Evolutionary conservation across 768 basidiomycete species (phyloP).

Genomic region (Mycena sanguinolenta): DNA sequence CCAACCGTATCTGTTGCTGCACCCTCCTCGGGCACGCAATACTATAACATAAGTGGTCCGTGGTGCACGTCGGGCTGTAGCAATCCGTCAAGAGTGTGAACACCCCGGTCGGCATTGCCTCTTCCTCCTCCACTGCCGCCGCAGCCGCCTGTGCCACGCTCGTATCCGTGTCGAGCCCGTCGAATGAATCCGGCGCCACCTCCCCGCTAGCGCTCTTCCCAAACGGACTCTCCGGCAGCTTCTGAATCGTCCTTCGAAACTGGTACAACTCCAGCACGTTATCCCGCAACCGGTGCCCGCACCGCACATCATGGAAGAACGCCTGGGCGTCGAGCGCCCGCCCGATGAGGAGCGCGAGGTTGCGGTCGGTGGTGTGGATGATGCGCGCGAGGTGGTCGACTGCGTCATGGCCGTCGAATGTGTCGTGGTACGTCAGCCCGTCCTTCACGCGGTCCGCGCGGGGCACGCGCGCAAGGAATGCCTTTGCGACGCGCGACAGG

Average conservation of each 20-base stretch:
- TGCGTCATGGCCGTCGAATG: conserved; percentile 97
- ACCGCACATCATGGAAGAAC: conserved; percentile 99
- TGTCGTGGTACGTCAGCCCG: conserved; percentile 94
- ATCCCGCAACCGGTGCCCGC: conserved; percentile 95
- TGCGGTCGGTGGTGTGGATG: conserved; percentile 98
- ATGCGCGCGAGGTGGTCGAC: conserved; percentile 98
- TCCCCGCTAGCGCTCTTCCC: conserved; percentile 89
- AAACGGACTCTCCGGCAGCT: conserved; percentile 86
- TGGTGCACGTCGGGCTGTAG: conserved; percentile 96
- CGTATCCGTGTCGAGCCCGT: conserved; percentile 35
- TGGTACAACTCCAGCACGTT: conserved; percentile 92
- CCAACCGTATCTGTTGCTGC: conserved; percentile 94
- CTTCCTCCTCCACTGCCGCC: conserved; percentile 63
- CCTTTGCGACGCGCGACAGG: conserved; percentile 93
- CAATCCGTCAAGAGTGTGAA: conserved; percentile 98
- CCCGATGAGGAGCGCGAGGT: conserved; percentile 94
- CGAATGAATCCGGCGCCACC: conserved; percentile 49
- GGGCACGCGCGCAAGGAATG: conserved; percentile 86
- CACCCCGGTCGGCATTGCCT: conserved; percentile 89
- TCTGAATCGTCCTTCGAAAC: conserved; percentile 88
- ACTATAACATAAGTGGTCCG: conserved; percentile 95
- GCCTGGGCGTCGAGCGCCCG: conserved; percentile 97
- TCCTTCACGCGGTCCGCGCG: conserved; percentile 91
- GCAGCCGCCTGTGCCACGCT: conserved; percentile 42
- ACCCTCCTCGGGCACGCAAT: conserved; percentile 95